Percentiles rank a stretch among this genome's conserved stretches.
Evolutionary conservation across 1,284 basidiomycete genomes (phyloP).

Genomic region (Boletus semigastroideus): DNA sequence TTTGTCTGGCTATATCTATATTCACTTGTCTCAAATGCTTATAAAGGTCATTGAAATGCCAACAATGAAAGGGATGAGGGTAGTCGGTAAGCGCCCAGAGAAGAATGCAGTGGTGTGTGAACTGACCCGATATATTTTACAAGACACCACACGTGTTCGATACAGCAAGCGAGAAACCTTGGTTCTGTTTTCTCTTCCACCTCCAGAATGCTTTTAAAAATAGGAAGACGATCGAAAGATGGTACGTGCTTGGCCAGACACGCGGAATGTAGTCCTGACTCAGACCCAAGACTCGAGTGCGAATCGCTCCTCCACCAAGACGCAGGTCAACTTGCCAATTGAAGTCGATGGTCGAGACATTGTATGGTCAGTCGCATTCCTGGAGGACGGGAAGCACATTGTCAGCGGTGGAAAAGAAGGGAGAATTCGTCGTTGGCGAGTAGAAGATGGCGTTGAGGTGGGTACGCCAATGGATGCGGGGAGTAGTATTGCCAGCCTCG

Average conservation of each 20-base stretch:
- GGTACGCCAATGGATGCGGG: neutral
- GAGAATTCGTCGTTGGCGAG: constrained; percentile 6
- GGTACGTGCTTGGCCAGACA: neutral
- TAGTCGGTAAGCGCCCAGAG: neutral
- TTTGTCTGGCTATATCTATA: too few species aligned
- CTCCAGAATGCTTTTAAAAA: neutral
- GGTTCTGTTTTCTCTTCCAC: neutral
- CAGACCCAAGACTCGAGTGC: neutral
- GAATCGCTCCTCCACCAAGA: neutral
- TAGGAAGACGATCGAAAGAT: neutral
- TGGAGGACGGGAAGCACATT: constrained; percentile 2
- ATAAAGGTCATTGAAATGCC: too few species aligned
- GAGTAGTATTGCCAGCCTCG: neutral
- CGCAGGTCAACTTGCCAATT: neutral
- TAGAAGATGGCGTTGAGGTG: constrained; percentile 6
- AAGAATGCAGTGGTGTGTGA: neutral
- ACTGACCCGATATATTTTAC: neutral
- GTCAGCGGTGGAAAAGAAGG: constrained; percentile 1
- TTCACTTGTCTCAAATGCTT: too few species aligned
- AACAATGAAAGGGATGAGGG: neutral
- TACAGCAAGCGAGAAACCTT: neutral
- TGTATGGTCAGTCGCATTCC: constrained; percentile 3
- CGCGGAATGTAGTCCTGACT: neutral
- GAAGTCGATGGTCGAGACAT: neutral
- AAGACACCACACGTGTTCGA: neutral